Conservation (phyloP, 306 rosid genomes). For the Psophocarpus tetragonolobus region DNA sequence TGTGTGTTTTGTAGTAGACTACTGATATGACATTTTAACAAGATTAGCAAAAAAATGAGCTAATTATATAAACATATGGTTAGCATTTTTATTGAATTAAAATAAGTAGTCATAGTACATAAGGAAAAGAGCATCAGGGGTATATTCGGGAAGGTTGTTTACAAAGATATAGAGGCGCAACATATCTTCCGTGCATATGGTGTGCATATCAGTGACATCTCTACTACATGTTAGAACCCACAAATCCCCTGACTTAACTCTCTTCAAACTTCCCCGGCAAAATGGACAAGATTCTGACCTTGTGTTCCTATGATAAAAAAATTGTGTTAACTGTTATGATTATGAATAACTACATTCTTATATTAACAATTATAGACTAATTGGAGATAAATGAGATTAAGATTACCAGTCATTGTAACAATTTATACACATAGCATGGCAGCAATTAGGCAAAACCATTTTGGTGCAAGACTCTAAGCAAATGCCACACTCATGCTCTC, state of each 20-base stretch:
- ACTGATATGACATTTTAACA: too few species aligned
- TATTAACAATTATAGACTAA: not conserved
- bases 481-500: conserved; percentile 85
- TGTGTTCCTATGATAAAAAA: conserved; percentile 49
- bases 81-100: conserved; percentile 24
- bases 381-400: not conserved
- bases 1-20: too few species aligned
- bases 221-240: conserved; percentile 66
- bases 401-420: conserved; percentile 74
- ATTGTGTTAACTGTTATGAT: not conserved
- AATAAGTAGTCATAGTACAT: conserved; percentile 66
- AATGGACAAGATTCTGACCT: conserved; percentile 86
- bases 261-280: conserved; percentile 75
- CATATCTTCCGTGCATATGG: conserved; percentile 59
- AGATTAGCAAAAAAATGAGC: not conserved
- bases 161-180: conserved; percentile 59
- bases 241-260: conserved; percentile 67
- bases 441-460: conserved; percentile 79
- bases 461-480: conserved; percentile 75
- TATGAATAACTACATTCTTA: not conserved
- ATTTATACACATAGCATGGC: conserved; percentile 82
- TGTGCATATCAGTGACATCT: conserved; percentile 62
- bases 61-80: not conserved
- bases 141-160: conserved; percentile 64
- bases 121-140: conserved; percentile 63